Percentiles rank a stretch among this genome's conserved stretches.
Evolutionary conservation across 257 asterid species (phyloP).

Genomic region (Capsicum chinense): DNA sequence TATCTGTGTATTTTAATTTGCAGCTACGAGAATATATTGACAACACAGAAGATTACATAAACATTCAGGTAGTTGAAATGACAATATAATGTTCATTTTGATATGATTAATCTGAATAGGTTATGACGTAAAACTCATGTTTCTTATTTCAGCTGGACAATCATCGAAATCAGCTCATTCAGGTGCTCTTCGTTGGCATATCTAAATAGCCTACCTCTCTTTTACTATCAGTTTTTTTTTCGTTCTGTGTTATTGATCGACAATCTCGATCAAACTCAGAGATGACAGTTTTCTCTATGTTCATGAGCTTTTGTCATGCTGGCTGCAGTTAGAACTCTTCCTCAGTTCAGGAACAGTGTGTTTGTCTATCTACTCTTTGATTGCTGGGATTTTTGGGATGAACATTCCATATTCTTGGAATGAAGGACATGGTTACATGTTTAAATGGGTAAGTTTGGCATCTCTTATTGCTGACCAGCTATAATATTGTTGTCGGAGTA

Average conservation of each 20-base stretch:
- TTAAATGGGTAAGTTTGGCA: constrained; percentile 75
- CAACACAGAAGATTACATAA: constrained; percentile 92
- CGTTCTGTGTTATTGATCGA: not conserved
- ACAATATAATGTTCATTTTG: not conserved
- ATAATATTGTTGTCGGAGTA: not conserved
- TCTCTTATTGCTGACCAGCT: not conserved
- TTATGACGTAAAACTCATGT: constrained; percentile 22
- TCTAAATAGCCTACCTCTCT: not conserved
- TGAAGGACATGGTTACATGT: constrained; percentile 55
- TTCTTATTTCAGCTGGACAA: constrained; percentile 76
- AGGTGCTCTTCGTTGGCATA: constrained; percentile 50
- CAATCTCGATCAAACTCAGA: not conserved
- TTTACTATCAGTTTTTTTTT: not conserved
- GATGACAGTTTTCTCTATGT: not conserved
- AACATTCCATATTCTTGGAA: constrained; percentile 92
- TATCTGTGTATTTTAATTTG: constrained; percentile 28
- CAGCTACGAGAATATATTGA: constrained; percentile 94
- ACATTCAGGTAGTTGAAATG: constrained; percentile 69
- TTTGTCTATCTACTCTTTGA: constrained; percentile 60
- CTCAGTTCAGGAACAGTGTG: constrained; percentile 83
- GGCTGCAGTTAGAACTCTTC: constrained; percentile 81
- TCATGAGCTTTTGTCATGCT: constrained; percentile 22
- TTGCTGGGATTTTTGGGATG: constrained; percentile 86
- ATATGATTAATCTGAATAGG: not conserved
- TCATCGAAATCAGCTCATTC: constrained; percentile 94